Percentiles rank a stretch among this genome's conserved stretches.
Conservation (phyloP, 1,284 basidiomycete genomes). For the Moesziomyces antarcticus region DNA sequence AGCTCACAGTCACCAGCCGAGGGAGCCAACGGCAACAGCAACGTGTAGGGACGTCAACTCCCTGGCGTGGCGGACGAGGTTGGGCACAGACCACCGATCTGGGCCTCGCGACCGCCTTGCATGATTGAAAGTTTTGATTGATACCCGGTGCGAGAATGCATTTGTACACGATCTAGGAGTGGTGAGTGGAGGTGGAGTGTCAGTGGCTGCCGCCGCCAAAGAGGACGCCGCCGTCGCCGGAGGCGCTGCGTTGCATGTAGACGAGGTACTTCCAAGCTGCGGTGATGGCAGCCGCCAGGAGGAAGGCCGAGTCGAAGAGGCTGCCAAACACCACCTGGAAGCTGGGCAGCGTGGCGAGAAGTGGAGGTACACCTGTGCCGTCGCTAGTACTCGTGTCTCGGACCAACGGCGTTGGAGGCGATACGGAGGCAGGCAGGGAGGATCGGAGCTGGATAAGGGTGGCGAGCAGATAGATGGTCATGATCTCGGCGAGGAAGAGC, state of each 20-base stretch:
- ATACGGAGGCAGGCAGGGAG: conserved; percentile 47
- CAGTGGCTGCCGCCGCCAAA: conserved; percentile 23
- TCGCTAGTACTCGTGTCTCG: conserved; percentile 3
- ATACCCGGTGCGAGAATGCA: conserved; percentile 10
- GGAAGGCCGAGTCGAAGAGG: conserved; percentile 69
- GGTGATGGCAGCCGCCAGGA: conserved; percentile 63
- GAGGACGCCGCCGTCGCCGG: conserved; percentile 35
- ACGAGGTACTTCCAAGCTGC: conserved; percentile 35
- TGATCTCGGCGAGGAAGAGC: conserved; percentile 69
- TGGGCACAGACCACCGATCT: too few species aligned
- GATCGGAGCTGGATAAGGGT: conserved; percentile 69
- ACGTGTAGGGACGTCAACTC: too few species aligned
- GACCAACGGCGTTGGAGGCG: background rate
- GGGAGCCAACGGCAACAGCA: too few species aligned
- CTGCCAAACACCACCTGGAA: conserved; percentile 69
- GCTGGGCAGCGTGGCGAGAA: conserved; percentile 68
- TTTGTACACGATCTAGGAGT: too few species aligned
- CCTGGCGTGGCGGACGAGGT: too few species aligned
- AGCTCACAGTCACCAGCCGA: background rate
- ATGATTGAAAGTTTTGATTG: conserved; percentile 1
- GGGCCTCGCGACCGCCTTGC: too few species aligned
- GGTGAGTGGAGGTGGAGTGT: background rate
- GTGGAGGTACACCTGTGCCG: conserved; percentile 21
- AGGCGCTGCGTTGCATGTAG: conserved; percentile 32
- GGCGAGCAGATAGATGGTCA: conserved; percentile 70